Percentiles rank a stretch among this genome's conserved stretches.
Evolutionary conservation across 1,139 yeast species (phyloP).

Genomic region (Geotrichum europaeum): DNA sequence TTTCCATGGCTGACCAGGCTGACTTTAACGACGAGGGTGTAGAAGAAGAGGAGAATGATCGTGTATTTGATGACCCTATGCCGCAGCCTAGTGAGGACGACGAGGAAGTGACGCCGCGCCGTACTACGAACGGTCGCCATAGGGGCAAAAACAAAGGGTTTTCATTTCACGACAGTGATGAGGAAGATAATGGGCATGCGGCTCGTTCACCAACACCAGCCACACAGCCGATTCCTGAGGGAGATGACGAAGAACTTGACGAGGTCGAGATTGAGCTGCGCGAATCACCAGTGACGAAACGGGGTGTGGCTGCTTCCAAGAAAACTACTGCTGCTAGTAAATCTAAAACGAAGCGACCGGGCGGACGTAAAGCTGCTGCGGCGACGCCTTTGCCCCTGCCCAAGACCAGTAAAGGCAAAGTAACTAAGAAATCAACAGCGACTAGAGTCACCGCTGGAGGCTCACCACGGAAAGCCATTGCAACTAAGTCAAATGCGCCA

Average conservation of each 20-base stretch:
- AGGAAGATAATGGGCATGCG: neutral
- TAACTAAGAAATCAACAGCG: neutral
- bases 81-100: neutral
- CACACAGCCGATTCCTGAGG: neutral
- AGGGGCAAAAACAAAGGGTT: neutral
- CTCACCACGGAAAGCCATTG: neutral
- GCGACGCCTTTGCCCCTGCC: neutral
- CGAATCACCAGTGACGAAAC: neutral
- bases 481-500: neutral
- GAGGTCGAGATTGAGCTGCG: neutral
- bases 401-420: neutral
- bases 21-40: slow-evolving; percentile 21
- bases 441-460: neutral
- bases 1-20: slow-evolving; percentile 14
- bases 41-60: slow-evolving; percentile 18
- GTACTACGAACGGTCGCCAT: neutral
- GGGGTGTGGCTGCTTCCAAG: neutral
- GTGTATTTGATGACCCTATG: slow-evolving; percentile 18
- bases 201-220: neutral
- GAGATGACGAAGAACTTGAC: neutral
- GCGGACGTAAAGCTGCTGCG: neutral
- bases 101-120: neutral
- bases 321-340: neutral
- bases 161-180: neutral
- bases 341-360: neutral